Base-by-base conservation (phyloP, 306 rosid genomes). In the Abrus precatorius region DNA sequence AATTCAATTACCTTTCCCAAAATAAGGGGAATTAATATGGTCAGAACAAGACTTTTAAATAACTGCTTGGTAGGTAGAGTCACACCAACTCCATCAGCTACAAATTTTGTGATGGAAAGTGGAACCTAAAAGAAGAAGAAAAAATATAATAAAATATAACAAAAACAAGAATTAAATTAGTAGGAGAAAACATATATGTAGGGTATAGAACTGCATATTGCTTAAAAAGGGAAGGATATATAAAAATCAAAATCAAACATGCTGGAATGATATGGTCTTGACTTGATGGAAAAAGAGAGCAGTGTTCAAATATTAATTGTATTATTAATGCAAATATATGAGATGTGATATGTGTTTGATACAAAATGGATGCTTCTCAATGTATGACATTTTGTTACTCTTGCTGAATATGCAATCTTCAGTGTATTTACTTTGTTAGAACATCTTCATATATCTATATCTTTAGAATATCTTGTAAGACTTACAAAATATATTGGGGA, bases 31-130 rank as follows among this genome's bases (percentile, higher is more conserved):
- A 90, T 68, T 83, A 93, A 82, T 82, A 95, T 88, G 49, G 89
- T 90, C 64, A 86, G 81, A 55, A 91, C 86, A 50, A 95, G 97
- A 87, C 94, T 93, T 87, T 80, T 89, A 73, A 93, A 86, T 61
- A 95, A 88, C 64, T 95, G 93, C 85, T 88, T 76, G 44, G 97
- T 91, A 62, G 99, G 99, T 85, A 95, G 77, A 70, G 93, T 45
- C 45, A 91, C 86, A 77, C 97, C 99, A 86, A 89, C 95, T 84
- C 99, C 99, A 73, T 43, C 86, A 67, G 97, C 97, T 76, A 95
- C 76, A 84, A 77, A 93, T 83, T 87, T 95, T 72, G 94, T 86
- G 75, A 95, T 88, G 69, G 99, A 91, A 83, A 93, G 80, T 66
- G 99, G 97, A 53, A 95, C 84, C 99, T 95, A 70, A 40, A 87